A percentile compares a stretch with the other conserved stretches of the same genome.
phyloP scores from a whole-genome alignment of 1,284 basidiomycete species.

The Heterobasidion irregulare region DNA sequence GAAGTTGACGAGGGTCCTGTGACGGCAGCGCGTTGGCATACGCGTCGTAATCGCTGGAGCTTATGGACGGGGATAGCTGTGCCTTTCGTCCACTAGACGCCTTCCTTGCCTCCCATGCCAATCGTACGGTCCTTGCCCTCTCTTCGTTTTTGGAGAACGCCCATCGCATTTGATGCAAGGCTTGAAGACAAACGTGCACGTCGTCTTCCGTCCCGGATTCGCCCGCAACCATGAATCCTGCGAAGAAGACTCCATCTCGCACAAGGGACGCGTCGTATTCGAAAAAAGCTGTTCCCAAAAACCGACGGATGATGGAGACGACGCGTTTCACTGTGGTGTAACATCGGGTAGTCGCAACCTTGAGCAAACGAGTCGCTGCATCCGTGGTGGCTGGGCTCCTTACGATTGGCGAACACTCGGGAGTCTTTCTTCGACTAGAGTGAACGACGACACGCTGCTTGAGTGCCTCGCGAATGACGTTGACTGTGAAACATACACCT shows the following conservation, averaged over 20 bases:
- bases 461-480: slow-evolving; percentile 55
- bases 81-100: slow-evolving; percentile 5
- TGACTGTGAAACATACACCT: slow-evolving; percentile 33
- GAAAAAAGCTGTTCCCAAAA: slow-evolving; percentile 56
- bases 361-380: slow-evolving; percentile 34
- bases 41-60: slow-evolving; percentile 7
- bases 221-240: slow-evolving; percentile 60
- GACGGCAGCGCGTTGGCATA: slow-evolving; percentile 9
- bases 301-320: slow-evolving; percentile 51
- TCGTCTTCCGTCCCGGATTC: slow-evolving; percentile 58
- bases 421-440: slow-evolving; percentile 15
- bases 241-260: slow-evolving; percentile 74
- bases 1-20: slow-evolving; percentile 11
- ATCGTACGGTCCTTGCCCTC: slow-evolving; percentile 50
- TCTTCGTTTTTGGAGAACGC: slow-evolving; percentile 69
- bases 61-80: slow-evolving; percentile 7
- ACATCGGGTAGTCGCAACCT: slow-evolving; percentile 48
- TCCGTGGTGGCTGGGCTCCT: slow-evolving; percentile 21
- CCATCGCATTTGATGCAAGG: slow-evolving; percentile 76
- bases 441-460: slow-evolving; percentile 39
- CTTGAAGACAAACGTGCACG: slow-evolving; percentile 59
- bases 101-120: slow-evolving; percentile 46
- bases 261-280: slow-evolving; percentile 77
- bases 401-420: slow-evolving; percentile 11
- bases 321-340: slow-evolving; percentile 42